phyloP scores from a whole-genome alignment of 2,329 filamentous ascomycete genomes.

The Bipolaris cookei region DNA sequence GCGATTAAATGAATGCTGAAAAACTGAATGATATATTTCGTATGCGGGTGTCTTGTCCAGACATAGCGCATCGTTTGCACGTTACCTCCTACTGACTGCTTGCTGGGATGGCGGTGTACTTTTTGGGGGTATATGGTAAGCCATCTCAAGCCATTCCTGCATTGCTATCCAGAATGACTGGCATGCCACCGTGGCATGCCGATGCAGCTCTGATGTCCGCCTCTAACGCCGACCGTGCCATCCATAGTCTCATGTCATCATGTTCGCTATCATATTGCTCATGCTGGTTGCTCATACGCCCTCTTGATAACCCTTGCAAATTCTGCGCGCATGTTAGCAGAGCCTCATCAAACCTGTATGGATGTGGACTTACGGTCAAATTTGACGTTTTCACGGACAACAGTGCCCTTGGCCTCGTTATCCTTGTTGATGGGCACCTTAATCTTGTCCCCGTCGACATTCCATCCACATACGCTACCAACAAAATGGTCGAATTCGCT shows the following conservation, averaged over 20 bases:
- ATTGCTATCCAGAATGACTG: constrained; percentile 12
- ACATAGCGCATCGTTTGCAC: constrained; percentile 2
- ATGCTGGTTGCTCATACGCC: constrained; percentile 49
- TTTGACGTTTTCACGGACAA: constrained; percentile 94
- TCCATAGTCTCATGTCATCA: constrained; percentile 24
- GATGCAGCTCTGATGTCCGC: constrained; percentile 14
- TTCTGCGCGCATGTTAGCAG: constrained; percentile 34
- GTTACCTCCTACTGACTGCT: constrained; percentile 3
- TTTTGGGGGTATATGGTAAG: constrained; percentile 26
- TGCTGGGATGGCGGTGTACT: constrained; percentile 17
- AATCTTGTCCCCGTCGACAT: constrained; percentile 70
- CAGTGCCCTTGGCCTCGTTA: constrained; percentile 86
- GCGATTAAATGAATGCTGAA: neutral
- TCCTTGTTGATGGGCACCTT: constrained; percentile 91
- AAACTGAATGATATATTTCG: constrained; percentile 4
- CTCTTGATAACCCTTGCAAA: constrained; percentile 47
- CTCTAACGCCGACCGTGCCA: constrained; percentile 23
- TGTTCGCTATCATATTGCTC: constrained; percentile 21
- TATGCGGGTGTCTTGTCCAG: constrained; percentile 1
- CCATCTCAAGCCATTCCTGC: constrained; percentile 14
- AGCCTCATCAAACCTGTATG: neutral
- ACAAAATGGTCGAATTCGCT: constrained; percentile 59
- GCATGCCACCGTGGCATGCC: constrained; percentile 17
- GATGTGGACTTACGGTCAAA: constrained; percentile 67
- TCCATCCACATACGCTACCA: constrained; percentile 74